Base-by-base conservation (phyloP, 2,329 filamentous ascomycete species). In the Hymenoscyphus repandus region DNA sequence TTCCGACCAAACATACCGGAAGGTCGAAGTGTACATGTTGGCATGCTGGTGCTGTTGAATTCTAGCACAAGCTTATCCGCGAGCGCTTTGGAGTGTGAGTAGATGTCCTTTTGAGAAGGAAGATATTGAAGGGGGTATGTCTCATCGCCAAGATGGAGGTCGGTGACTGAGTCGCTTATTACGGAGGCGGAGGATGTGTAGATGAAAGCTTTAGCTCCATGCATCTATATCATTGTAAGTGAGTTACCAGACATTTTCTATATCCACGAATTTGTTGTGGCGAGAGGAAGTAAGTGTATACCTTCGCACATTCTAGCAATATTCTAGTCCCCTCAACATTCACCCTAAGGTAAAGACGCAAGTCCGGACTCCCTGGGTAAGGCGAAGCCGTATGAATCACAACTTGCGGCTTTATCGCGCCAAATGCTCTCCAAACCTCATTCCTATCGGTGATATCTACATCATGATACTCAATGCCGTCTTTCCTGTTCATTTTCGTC, bases 401-500 rank as follows among this genome's bases (percentile, higher is more conserved):
- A 13, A 71, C 70, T 45, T 71, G 67, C 6, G 73, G 72, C 52
- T 66, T 68, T 51, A 74, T 55, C 50, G 68, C 64, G 15, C 60
- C 52, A 53, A 77, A 72, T 22, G 75, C 61, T 30, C 61, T 48
- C 50, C 67, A 62, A 60, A 75, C 68, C 34, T 65, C 62, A 4
- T 67, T 66, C 41, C 65, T 62, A 52, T 73, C 67, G 51, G 74
- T 75, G 57, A 78, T 72, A 59, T 77, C 74, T 58, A 68, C 71
- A 53, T 72, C 68, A 56, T 75, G 67, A 62, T 78, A 78, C 13
- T 70, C 65, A 45, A 75, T 72, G 9, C 20, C 38, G 20, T 79
- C 68, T 13, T 74, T 62, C 15, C 84, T 79, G 72, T 90, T 88
- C 65, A 79, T 75, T 49, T 75, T 73, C 66, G 85, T 88, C 54